Evolutionary conservation across 306 rosid species (phyloP), one percentile per base, ranked within the genome.

Genomic region (Rubus idaeus): DNA sequence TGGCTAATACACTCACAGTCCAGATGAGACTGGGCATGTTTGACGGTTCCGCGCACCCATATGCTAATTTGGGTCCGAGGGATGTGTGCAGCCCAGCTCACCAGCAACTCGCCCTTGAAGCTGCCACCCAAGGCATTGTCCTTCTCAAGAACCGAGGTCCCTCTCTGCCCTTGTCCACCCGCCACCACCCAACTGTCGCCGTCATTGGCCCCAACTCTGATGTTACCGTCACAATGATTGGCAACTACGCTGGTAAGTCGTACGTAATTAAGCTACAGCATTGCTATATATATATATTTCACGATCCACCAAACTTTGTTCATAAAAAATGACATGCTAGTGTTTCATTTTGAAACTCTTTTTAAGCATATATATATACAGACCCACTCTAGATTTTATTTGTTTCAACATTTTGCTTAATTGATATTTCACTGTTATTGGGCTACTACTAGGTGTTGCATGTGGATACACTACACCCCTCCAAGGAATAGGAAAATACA

Each of bases 21-120:
- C 98, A 94, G 78, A 90, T 94, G 96, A 91, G 97, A 64, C 84
- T 94, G 8, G 98, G 97, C 3, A 91, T 94, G 96, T 90, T 94
- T 75, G 98, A 94, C 69, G 95, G 97, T 84, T 80, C 90, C 0
- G 70, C 79, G 26, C 90, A 87, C 7, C 56, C 84, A 4, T 94
- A 86, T 73, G 96, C 95, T 0, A 78, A 78, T 1, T 78, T 91
- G 63, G 96, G 98, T n/a, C 91, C 98, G 9, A 83, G 23, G 21
- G 91, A 94, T 40, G 98, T 94, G 11, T 94, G 98, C 80, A 81
- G 83, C 71, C 87, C 90, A 0, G 85, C 91, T 23, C 89, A 90
- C 77, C 93, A 89, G 76, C 80, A 86, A 7, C 90, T 94, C 0
- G 98, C 97, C 26, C 87, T 81, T 46, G 96, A 90, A 63, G 97